Evolutionary conservation across 176 grass and related monocot genomes (phyloP).

Genomic region (Pontederia crassipes): DNA sequence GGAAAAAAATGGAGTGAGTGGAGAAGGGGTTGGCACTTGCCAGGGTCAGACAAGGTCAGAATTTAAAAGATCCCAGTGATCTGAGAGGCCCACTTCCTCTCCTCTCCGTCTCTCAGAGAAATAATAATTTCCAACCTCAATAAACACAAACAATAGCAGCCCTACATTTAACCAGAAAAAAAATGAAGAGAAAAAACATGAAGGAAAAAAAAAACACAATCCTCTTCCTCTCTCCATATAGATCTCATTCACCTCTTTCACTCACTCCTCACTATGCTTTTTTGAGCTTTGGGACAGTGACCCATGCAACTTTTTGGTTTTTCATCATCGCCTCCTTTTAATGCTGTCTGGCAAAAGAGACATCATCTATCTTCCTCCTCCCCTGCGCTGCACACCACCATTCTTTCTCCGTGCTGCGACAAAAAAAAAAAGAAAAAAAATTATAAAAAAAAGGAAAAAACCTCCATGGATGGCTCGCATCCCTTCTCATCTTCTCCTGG

Average conservation of each 20-base stretch:
- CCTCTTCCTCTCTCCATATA: not conserved
- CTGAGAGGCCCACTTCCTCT: not conserved
- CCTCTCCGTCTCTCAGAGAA: not conserved
- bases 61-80: constrained; percentile 8
- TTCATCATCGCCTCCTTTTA: not conserved
- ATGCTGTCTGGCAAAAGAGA: constrained; percentile 5
- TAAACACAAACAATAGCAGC: too few relatives aligned
- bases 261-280: not conserved
- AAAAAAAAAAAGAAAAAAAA: too few relatives aligned
- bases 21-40: not conserved
- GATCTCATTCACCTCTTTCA: too few relatives aligned
- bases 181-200: not conserved
- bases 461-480: too few relatives aligned
- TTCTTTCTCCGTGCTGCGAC: too few relatives aligned
- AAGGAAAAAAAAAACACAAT: too few relatives aligned
- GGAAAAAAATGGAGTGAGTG: not conserved
- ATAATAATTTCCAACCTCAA: not conserved
- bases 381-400: too few relatives aligned
- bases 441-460: too few relatives aligned
- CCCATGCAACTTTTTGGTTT: constrained; percentile 1
- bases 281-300: constrained; percentile 2
- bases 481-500: too few relatives aligned
- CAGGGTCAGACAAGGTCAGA: constrained; percentile 2
- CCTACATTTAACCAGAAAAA: too few relatives aligned
- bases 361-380: too few relatives aligned